A percentile compares a stretch with the other conserved stretches of the same genome.
These are phyloP conservation scores for Neonectria punicea DNA, from an alignment of 2,329 filamentous ascomycete species.

Conservation along the genomic window DNA sequence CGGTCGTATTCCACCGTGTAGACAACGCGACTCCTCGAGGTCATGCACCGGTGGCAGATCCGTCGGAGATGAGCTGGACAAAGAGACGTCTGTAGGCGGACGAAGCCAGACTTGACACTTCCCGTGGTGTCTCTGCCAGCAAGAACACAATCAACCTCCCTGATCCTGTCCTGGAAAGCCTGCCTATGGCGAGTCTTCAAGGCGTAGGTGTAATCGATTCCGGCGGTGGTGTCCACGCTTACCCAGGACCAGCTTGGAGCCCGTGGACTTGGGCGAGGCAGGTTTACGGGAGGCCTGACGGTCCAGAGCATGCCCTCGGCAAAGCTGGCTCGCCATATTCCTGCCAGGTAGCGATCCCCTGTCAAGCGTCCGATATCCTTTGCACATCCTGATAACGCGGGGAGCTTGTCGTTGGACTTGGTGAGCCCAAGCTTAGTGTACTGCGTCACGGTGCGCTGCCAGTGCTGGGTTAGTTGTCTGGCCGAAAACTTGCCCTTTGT, in stretches of 20 bases:
- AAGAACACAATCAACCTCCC: not conserved
- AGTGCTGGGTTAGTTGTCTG: constrained; percentile 1
- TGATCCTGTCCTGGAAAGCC: constrained; percentile 5
- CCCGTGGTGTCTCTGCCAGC: constrained; percentile 1
- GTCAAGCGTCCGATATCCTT: constrained; percentile 4
- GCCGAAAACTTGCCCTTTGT: not conserved
- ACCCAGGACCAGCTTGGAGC: constrained; percentile 21
- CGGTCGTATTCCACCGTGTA: constrained; percentile 5
- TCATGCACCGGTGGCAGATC: not conserved
- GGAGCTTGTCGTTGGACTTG: constrained; percentile 3
- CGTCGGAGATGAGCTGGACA: constrained; percentile 2
- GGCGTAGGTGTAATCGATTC: constrained; percentile 9
- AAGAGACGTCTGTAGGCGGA: not conserved
- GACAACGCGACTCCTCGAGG: not conserved
- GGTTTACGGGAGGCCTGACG: not conserved
- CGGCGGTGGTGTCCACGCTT: constrained; percentile 6
- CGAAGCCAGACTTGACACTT: not conserved
- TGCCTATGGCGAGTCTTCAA: not conserved
- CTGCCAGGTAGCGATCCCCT: constrained; percentile 4
- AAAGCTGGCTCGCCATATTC: constrained; percentile 6
- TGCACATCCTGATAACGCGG: constrained; percentile 10
- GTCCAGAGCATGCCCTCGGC: constrained; percentile 9
- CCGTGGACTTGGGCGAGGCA: not conserved
- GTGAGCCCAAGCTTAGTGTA: constrained; percentile 12
- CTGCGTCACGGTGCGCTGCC: constrained; percentile 2